Conservation (phyloP, 345 rosid genomes). For the Microthlaspi erraticum region DNA sequence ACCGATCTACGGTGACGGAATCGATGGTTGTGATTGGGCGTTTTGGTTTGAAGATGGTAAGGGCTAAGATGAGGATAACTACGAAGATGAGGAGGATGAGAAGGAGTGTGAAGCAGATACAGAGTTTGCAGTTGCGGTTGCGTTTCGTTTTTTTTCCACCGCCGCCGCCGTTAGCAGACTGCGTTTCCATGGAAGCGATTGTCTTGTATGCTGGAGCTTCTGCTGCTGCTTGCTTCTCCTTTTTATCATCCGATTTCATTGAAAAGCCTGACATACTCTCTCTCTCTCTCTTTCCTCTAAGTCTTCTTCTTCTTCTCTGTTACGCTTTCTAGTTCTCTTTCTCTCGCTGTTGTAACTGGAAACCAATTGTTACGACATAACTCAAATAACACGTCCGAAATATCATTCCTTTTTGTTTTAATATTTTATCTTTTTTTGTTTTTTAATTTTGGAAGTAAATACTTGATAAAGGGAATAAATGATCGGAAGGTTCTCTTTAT, state of each 20-base stretch:
- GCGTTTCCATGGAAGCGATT: slow-evolving; percentile 46
- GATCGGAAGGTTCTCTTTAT: no score
- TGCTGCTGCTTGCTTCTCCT: slow-evolving; percentile 20
- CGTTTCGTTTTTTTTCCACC: slow-evolving; percentile 31
- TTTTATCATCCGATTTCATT: slow-evolving; percentile 17
- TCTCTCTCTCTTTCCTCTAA: background rate
- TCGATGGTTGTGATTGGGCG: slow-evolving; percentile 51
- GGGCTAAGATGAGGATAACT: slow-evolving; percentile 55
- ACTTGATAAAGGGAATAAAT: no score
- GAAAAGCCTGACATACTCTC: background rate
- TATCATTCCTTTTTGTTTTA: background rate
- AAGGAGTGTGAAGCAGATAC: slow-evolving; percentile 43
- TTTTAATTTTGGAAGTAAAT: no score
- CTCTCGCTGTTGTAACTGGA: background rate
- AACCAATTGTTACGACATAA: background rate
- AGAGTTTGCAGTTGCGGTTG: slow-evolving; percentile 50
- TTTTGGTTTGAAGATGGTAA: slow-evolving; percentile 83
- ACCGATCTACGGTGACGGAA: slow-evolving; percentile 50
- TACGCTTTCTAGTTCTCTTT: slow-evolving; percentile 20
- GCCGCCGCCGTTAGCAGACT: slow-evolving; percentile 12
- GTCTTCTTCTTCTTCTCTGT: slow-evolving; percentile 21
- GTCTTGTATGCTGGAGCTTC: background rate
- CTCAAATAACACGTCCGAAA: background rate
- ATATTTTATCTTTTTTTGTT: background rate
- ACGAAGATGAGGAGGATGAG: slow-evolving; percentile 46